A percentile compares a stretch with the other conserved stretches of the same genome.
Evolutionary conservation across 2,329 filamentous ascomycete genomes (phyloP).

Genomic region (Hysterium pulicare): DNA sequence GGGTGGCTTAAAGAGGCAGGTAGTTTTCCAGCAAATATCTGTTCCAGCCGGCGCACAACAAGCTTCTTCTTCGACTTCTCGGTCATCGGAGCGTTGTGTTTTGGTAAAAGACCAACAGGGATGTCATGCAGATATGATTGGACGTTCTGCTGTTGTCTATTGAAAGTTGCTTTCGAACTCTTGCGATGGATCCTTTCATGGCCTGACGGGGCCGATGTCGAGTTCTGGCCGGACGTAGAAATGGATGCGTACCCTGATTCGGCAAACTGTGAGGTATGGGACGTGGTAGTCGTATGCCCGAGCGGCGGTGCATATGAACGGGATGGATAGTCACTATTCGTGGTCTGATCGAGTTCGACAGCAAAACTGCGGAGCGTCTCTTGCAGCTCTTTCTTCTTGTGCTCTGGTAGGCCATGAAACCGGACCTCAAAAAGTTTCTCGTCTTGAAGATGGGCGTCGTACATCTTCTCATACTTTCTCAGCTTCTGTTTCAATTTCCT

Average conservation of each 20-base stretch:
- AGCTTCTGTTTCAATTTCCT: slow-evolving; percentile 72
- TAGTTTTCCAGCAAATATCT: slow-evolving; percentile 73
- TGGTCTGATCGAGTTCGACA: slow-evolving; percentile 53
- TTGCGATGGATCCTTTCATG: slow-evolving; percentile 20
- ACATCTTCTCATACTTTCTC: slow-evolving; percentile 65
- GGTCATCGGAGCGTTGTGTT: slow-evolving; percentile 56
- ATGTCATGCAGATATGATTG: slow-evolving; percentile 71
- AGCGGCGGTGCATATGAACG: slow-evolving; percentile 46
- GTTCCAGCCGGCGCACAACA: slow-evolving; percentile 72
- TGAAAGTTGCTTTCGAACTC: slow-evolving; percentile 30
- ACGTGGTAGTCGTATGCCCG: slow-evolving; percentile 57
- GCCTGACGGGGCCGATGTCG: slow-evolving; percentile 34
- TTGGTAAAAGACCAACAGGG: slow-evolving; percentile 64
- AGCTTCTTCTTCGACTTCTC: slow-evolving; percentile 74
- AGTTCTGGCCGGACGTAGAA: slow-evolving; percentile 47
- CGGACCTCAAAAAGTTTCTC: slow-evolving; percentile 83
- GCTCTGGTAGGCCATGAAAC: slow-evolving; percentile 67
- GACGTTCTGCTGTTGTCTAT: slow-evolving; percentile 51
- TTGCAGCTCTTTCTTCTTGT: slow-evolving; percentile 75
- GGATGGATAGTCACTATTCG: slow-evolving; percentile 17
- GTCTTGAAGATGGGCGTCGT: slow-evolving; percentile 63
- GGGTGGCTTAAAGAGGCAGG: slow-evolving; percentile 41
- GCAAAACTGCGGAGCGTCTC: slow-evolving; percentile 69
- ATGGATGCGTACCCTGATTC: slow-evolving; percentile 64
- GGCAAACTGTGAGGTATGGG: slow-evolving; percentile 49